Base-by-base conservation (phyloP, 1,139 yeast genomes). In the Pichia sp. region DNA sequence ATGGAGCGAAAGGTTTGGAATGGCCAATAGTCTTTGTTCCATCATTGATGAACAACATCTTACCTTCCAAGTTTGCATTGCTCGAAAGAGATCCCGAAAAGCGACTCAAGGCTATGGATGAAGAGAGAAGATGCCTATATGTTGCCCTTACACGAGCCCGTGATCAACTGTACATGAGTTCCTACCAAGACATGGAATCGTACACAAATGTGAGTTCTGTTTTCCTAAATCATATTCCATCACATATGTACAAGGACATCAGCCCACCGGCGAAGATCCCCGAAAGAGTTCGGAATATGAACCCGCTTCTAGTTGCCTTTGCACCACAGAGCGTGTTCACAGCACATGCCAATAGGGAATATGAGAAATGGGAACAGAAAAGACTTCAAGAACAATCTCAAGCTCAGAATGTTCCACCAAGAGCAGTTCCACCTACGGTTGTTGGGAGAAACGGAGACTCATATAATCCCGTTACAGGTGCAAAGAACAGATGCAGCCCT, bases 21-120 rank as follows among this genome's bases (percentile, higher is more conserved):
- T 91, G 97, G 97, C 91, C 94, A 0, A 73, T 83, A 6, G 96
- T 91, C 0, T 84, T 86, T 52, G 71, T 86, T 11, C 88, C 94
- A 1, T 79, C 82, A 0, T 60, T 82, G 20, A 64, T 73, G 13
- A 84, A 80, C 33, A 76, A 77, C 27, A 38, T 55, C 30, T 36
- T 56, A 31, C 56, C 60, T 15, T 38, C 58, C 27, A 35, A 49
- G 33, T 33, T 52, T 29, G 53, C 53, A 2, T 37, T 51, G 15
- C 40, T 44, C 4, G 49, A 42, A 15, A 25, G 30, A 4, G 44
- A 38, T 22, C 38, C 37, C 10, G 45, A 37, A 21, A 46, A 49
- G 19, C 44, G 51, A 7, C 44, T 44, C 22, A 26, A 21, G 6
- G 43, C 46, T 4, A 33, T 51, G 16, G 69, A 79, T 47, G 96